Percentiles rank a stretch among this genome's conserved stretches.
These are phyloP conservation scores for Penicillium sp. DNA, from an alignment of 2,329 filamentous ascomycete species.

Conservation along the genomic window DNA sequence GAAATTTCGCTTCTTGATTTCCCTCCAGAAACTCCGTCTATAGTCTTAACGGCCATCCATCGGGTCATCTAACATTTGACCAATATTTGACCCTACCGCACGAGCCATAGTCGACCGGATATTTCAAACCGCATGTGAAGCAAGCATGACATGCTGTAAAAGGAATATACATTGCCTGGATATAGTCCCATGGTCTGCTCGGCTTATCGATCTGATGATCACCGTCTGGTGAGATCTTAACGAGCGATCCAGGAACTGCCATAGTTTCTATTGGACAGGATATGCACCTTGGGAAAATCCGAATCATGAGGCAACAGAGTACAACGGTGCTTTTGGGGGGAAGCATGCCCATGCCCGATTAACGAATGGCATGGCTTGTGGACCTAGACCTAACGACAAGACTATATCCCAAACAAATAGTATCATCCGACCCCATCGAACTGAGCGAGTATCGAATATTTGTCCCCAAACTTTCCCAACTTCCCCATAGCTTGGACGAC, in stretches of 20 bases:
- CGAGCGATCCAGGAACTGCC: too few species aligned
- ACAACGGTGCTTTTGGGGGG: too few species aligned
- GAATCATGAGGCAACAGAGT: neutral
- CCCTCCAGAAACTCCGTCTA: neutral
- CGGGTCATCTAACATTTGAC: neutral
- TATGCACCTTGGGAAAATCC: neutral
- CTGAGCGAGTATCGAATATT: too few species aligned
- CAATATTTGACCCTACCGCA: neutral
- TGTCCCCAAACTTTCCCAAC: too few species aligned
- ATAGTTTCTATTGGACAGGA: neutral
- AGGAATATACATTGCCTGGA: too few species aligned
- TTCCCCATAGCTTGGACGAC: too few species aligned
- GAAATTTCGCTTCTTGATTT: neutral
- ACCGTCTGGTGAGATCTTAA: neutral
- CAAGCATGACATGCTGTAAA: neutral
- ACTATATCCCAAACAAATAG: too few species aligned
- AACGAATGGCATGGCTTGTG: too few species aligned
- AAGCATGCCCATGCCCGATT: too few species aligned
- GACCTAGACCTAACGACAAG: too few species aligned
- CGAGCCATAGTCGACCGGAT: neutral
- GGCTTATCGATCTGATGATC: neutral
- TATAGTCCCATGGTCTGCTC: neutral
- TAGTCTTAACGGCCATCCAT: neutral
- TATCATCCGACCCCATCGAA: too few species aligned
- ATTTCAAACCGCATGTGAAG: neutral